Conservation (phyloP, 345 rosid genomes). For the Moringa oleifera region DNA sequence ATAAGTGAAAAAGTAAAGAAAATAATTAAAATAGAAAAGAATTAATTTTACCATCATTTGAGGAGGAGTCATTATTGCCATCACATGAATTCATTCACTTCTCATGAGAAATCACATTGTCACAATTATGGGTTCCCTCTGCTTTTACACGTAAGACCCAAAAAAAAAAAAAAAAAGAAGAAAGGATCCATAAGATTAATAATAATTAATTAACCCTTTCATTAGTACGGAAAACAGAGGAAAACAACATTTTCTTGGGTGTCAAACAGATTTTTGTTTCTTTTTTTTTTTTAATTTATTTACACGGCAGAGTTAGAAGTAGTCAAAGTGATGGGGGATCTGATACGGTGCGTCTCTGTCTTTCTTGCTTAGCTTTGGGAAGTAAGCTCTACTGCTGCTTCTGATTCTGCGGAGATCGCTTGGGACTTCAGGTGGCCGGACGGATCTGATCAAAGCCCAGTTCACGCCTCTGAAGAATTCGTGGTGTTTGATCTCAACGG, state of each 20-base stretch:
- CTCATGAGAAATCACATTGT: conserved; percentile 39
- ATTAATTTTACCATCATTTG: conserved; percentile 31
- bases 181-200: background rate
- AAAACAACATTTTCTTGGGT: conserved; percentile 13
- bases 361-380: conserved; percentile 65
- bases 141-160: no score
- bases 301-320: conserved; percentile 38
- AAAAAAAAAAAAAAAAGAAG: background rate
- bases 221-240: conserved; percentile 15
- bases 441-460: conserved; percentile 85
- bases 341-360: conserved; percentile 76
- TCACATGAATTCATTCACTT: conserved; percentile 49
- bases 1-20: conserved; percentile 10
- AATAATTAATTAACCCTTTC: conserved; percentile 6
- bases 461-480: conserved; percentile 79
- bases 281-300: conserved; percentile 18
- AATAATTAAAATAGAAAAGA: background rate
- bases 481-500: conserved; percentile 78
- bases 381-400: conserved; percentile 24
- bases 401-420: conserved; percentile 29
- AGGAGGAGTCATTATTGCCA: conserved; percentile 45
- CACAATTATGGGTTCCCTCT: conserved; percentile 43
- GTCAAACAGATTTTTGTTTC: conserved; percentile 10
- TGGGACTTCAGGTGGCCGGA: conserved; percentile 80
- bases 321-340: conserved; percentile 72